Conservation (phyloP, 768 basidiomycete genomes). For the Boletus vermiculosoides region DNA sequence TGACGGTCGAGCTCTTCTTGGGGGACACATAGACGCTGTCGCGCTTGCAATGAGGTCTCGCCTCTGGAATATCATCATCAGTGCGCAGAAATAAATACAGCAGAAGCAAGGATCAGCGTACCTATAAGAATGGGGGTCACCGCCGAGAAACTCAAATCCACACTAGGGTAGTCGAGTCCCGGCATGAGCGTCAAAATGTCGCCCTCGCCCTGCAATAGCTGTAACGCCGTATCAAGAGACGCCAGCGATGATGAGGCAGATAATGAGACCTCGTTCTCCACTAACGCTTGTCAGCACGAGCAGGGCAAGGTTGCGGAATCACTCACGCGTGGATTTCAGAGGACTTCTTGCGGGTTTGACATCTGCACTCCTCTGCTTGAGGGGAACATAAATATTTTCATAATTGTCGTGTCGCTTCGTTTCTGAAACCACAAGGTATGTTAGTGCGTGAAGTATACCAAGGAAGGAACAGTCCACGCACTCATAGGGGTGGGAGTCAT, state of each 20-base stretch:
- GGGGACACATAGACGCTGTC: constrained; percentile 11
- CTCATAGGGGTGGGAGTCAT: not conserved
- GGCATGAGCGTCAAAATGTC: not conserved
- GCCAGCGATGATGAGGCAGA: constrained; percentile 5
- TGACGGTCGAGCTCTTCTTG: not conserved
- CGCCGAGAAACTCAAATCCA: constrained; percentile 4
- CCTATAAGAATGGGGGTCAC: not conserved
- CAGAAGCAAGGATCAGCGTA: not conserved
- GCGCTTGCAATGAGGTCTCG: not conserved
- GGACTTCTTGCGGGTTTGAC: not conserved
- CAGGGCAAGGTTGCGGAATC: not conserved
- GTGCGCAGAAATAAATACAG: not conserved
- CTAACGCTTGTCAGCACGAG: constrained; percentile 5
- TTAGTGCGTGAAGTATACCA: not conserved
- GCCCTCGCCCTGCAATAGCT: not conserved
- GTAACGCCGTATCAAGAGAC: constrained; percentile 1
- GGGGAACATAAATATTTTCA: not conserved
- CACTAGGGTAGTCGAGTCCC: not conserved
- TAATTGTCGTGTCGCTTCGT: not conserved
- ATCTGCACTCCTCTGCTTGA: not conserved
- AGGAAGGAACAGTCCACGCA: not conserved
- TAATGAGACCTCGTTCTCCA: not conserved
- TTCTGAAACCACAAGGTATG: not conserved
- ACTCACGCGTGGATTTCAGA: constrained; percentile 13
- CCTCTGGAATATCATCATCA: constrained; percentile 8